A percentile compares a stretch with the other conserved stretches of the same genome.
phyloP scores from a whole-genome alignment of 495 filamentous ascomycete genomes.

The Aspergillus mulundensis region DNA sequence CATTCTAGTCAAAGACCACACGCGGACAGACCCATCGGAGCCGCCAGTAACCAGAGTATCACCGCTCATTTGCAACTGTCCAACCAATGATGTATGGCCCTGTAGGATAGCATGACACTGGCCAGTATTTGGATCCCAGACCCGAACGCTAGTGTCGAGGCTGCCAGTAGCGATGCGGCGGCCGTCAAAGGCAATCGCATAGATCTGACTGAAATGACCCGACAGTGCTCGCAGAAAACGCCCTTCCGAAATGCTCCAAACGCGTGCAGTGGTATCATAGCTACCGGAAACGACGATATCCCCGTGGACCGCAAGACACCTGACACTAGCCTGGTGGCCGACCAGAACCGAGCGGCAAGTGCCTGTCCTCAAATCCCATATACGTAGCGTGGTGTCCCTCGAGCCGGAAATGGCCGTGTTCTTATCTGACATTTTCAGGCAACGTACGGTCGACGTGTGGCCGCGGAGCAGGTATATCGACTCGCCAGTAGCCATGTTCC shows the following conservation, averaged over 20 bases:
- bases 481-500: slow-evolving; percentile 88
- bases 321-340: slow-evolving; percentile 93
- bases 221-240: slow-evolving; percentile 81
- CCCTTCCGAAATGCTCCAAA: slow-evolving; percentile 95
- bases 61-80: slow-evolving; percentile 93
- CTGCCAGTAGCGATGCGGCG: slow-evolving; percentile 92
- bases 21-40: slow-evolving; percentile 89
- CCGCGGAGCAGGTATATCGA: slow-evolving; percentile 83
- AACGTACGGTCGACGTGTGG: slow-evolving; percentile 94
- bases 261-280: slow-evolving; percentile 93
- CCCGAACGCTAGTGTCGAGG: slow-evolving; percentile 91
- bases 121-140: slow-evolving; percentile 91
- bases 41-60: slow-evolving; percentile 94
- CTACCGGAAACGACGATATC: slow-evolving; percentile 94
- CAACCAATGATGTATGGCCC: slow-evolving; percentile 93
- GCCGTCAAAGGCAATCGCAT: slow-evolving; percentile 96
- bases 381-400: slow-evolving; percentile 85
- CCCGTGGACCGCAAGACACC: slow-evolving; percentile 92
- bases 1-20: slow-evolving; percentile 89
- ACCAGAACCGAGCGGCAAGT: slow-evolving; percentile 87
- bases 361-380: slow-evolving; percentile 90
- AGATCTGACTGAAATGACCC: slow-evolving; percentile 99
- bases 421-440: slow-evolving; percentile 93
- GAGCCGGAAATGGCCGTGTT: slow-evolving; percentile 95
- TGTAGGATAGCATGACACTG: slow-evolving; percentile 89